Evolutionary conservation across 768 basidiomycete species (phyloP).

Genomic region (Podaxis sp.): DNA sequence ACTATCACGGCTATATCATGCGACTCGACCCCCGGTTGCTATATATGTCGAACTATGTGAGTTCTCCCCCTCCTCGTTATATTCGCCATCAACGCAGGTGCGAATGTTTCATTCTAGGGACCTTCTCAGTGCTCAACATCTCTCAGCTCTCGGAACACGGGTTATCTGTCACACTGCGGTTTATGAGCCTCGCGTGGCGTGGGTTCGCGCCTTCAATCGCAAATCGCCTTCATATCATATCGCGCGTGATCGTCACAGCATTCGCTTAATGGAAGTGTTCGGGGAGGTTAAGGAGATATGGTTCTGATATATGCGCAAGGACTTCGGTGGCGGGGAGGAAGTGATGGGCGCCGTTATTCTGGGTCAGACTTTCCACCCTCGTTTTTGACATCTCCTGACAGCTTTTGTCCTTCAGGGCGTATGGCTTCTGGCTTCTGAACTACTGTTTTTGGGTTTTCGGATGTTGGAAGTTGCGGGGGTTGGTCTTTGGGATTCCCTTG

Average conservation of each 20-base stretch:
- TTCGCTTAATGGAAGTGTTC: neutral
- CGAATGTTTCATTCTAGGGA: neutral
- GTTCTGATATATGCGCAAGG: neutral
- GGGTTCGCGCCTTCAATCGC: neutral
- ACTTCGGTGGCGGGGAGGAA: neutral
- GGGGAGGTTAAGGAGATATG: neutral
- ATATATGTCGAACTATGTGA: neutral
- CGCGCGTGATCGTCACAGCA: neutral
- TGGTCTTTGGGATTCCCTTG: neutral
- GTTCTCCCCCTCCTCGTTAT: neutral
- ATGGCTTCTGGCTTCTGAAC: neutral
- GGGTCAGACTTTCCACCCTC: slow-evolving; percentile 13
- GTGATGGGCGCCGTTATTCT: neutral
- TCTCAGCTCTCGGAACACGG: neutral
- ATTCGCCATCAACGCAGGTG: neutral
- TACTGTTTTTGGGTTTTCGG: neutral
- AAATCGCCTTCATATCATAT: neutral
- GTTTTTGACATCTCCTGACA: slow-evolving; percentile 1
- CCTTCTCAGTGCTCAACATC: neutral
- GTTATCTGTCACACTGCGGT: too few relatives aligned
- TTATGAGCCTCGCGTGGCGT: too few relatives aligned
- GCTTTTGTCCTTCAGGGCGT: neutral
- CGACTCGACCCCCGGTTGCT: neutral
- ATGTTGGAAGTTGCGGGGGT: neutral
- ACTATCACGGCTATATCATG: neutral